Conservation (phyloP, 805 yeast genomes). For the Kluyveromyces aestuarii region DNA sequence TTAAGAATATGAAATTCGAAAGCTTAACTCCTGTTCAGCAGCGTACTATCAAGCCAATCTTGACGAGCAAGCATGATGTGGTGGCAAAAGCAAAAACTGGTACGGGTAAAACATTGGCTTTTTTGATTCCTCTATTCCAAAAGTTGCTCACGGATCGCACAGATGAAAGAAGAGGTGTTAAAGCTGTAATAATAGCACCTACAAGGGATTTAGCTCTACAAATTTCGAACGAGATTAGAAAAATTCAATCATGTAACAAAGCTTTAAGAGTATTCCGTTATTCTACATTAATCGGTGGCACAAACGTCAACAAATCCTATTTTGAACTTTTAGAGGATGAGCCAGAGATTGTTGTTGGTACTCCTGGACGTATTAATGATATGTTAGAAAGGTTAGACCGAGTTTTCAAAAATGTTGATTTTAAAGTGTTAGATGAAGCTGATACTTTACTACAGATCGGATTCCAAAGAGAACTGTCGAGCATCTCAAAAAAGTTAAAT, state of each 20-base stretch:
- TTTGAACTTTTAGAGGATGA: slow-evolving; percentile 22
- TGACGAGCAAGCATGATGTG: slow-evolving; percentile 48
- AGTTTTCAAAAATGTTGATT: slow-evolving; percentile 45
- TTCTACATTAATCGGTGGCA: slow-evolving; percentile 63
- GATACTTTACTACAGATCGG: slow-evolving; percentile 80
- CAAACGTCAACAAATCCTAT: slow-evolving; percentile 33
- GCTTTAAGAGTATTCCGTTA: slow-evolving; percentile 29
- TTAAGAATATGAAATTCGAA: slow-evolving; percentile 36
- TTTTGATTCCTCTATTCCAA: slow-evolving; percentile 71
- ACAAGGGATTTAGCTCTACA: slow-evolving; percentile 88
- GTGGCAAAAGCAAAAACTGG: slow-evolving; percentile 92
- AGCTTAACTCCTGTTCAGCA: slow-evolving; percentile 64
- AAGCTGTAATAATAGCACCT: slow-evolving; percentile 71
- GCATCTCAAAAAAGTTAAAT: slow-evolving; percentile 44
- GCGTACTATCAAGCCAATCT: slow-evolving; percentile 48
- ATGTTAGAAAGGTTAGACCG: slow-evolving; percentile 39
- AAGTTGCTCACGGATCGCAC: slow-evolving; percentile 31
- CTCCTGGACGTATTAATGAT: slow-evolving; percentile 81
- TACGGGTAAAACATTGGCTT: slow-evolving; percentile 90
- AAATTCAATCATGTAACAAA: slow-evolving; percentile 30
- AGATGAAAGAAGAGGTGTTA: slow-evolving; percentile 32
- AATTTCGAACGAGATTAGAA: slow-evolving; percentile 54
- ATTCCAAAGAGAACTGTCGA: slow-evolving; percentile 56
- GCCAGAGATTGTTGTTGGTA: slow-evolving; percentile 66
- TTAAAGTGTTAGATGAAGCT: slow-evolving; percentile 83